Evolutionary conservation across 345 rosid genomes (phyloP).

Genomic region (Clarkia xantiana): DNA sequence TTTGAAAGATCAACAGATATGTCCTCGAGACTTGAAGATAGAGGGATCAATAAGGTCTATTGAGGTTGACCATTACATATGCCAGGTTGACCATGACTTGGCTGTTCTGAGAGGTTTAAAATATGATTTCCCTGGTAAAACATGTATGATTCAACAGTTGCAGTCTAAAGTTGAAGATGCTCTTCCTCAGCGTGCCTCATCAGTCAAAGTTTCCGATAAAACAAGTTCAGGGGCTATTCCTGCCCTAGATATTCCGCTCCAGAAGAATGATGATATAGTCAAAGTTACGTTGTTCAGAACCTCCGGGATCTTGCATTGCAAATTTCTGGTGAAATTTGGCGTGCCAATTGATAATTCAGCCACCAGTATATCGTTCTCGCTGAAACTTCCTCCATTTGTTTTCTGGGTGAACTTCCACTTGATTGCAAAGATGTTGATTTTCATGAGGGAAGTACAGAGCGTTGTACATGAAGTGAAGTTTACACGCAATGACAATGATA

Average conservation of each 20-base stretch:
- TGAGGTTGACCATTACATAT: conserved; percentile 47
- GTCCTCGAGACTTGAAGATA: conserved; percentile 49
- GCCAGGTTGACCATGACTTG: conserved; percentile 15
- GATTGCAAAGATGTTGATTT: conserved; percentile 35
- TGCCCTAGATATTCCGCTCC: conserved; percentile 22
- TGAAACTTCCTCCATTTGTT: conserved; percentile 48
- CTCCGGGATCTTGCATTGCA: conserved; percentile 36
- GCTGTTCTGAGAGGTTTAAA: conserved; percentile 6
- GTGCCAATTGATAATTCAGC: conserved; percentile 24
- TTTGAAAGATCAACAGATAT: conserved; percentile 51
- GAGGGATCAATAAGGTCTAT: conserved; percentile 49
- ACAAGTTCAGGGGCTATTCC: conserved; percentile 15
- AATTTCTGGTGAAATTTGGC: conserved; percentile 20
- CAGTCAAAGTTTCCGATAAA: conserved; percentile 18
- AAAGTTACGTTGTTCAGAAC: conserved; percentile 51
- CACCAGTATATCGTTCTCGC: conserved; percentile 35
- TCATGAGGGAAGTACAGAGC: conserved; percentile 35
- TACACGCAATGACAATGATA: conserved; percentile 13
- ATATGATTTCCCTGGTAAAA: conserved; percentile 13
- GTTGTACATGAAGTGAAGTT: conserved; percentile 19
- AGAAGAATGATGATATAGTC: conserved; percentile 23
- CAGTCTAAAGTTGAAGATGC: conserved; percentile 46
- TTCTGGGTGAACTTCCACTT: conserved; percentile 60
- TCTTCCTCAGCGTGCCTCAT: conserved; percentile 43
- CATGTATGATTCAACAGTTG: conserved; percentile 28